Evolutionary conservation across 2,329 filamentous ascomycete species (phyloP), one percentile per base, ranked within the genome.

Genomic region (Stagonosporopsis rhizophila): DNA sequence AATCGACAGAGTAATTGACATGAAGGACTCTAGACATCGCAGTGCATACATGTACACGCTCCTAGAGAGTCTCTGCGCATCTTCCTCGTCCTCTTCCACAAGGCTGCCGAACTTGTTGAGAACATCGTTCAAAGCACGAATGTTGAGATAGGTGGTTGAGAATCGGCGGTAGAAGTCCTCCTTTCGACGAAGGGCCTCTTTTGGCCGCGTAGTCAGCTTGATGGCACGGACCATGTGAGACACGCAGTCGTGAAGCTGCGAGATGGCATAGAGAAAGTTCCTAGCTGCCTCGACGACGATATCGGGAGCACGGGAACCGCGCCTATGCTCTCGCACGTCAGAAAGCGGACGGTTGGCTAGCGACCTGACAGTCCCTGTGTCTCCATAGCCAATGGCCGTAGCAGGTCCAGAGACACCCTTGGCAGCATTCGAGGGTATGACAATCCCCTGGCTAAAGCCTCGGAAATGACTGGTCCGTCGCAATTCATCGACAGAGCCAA

Each of bases 401-500:
- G 70, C 71, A 30, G 73, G 72, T 3, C 69, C 70, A 55, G 72
- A 65, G 23, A 71, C 62, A 9, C 68, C 69, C 50, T 72, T 74
- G 34, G 56, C 52, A 1, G 55, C 57, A 41, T 65, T 70, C 2
- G 65, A 62, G 23, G 72, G 67, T 44, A 73, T 56, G 9, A 82
- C 77, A 27, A 84, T 85, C 12, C 82, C 83, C 68, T 86, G 81
- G 65, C 84, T 87, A 57, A 85, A 80, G 8, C 82, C 83, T 44
- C 83, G 81, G 55, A 85, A 76, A 71, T 86, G 83, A 47, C 81
- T 80, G 60, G 82, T 82, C 19, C 79, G 75, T 23, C 77, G 76
- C 44, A 78, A 74, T 66, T 86, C 83, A 54, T 85, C 80, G 28
- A 86, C 73, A 2, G 81, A 80, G 25, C 79, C 79, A 44, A 85